Conservation (phyloP, 1,284 basidiomycete genomes). For the Ganoderma meredithae region DNA sequence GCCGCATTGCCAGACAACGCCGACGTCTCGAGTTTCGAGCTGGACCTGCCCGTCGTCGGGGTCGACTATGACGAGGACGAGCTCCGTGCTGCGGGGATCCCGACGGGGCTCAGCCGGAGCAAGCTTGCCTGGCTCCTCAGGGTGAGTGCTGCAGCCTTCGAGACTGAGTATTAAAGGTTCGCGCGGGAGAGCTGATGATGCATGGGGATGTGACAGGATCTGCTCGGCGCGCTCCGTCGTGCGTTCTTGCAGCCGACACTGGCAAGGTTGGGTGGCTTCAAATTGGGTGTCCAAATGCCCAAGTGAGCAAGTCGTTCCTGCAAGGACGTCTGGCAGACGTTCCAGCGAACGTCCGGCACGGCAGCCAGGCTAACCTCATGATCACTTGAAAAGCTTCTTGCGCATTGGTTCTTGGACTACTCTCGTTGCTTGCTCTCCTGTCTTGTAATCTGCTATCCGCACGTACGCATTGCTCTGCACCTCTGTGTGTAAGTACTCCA, state of each 20-base stretch:
- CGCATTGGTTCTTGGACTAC: background rate
- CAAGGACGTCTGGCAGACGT: background rate
- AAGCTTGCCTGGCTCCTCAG: background rate
- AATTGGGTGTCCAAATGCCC: background rate
- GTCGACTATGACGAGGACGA: conserved; percentile 3
- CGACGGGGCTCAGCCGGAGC: conserved; percentile 2
- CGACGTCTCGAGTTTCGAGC: conserved; percentile 3
- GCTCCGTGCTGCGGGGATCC: background rate
- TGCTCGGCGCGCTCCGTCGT: conserved; percentile 7
- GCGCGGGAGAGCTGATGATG: background rate
- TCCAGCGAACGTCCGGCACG: background rate
- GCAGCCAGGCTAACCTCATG: background rate
- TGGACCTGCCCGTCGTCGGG: background rate
- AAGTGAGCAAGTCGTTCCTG: background rate
- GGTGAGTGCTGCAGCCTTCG: background rate
- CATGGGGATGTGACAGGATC: background rate
- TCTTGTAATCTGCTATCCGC: background rate
- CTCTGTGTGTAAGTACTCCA: background rate
- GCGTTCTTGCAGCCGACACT: background rate
- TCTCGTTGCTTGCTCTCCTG: background rate
- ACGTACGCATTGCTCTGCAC: background rate
- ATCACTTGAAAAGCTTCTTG: background rate
- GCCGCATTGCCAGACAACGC: background rate
- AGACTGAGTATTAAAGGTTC: background rate
- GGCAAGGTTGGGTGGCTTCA: background rate